These are phyloP conservation scores for Wickerhamiella domercqiae DNA, from an alignment of 805 yeast genomes.

Conservation along the genomic window DNA sequence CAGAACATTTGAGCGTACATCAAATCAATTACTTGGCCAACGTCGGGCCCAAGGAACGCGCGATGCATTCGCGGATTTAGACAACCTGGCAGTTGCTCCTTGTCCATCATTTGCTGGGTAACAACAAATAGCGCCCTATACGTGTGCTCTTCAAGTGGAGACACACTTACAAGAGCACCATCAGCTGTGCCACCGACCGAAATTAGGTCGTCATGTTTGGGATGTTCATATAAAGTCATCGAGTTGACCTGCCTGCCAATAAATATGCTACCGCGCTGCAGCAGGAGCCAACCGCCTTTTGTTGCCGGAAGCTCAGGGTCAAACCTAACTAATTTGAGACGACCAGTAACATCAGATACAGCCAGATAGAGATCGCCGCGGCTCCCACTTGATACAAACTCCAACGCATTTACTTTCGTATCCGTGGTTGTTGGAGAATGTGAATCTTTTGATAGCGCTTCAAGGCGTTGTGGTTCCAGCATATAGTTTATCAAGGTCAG, in stretches of 20 bases:
- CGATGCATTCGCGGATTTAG: slow-evolving; percentile 46
- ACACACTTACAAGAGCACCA: slow-evolving; percentile 61
- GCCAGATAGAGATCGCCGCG: slow-evolving; percentile 47
- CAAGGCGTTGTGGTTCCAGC: slow-evolving; percentile 85
- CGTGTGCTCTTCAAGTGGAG: slow-evolving; percentile 58
- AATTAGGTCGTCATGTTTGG: slow-evolving; percentile 25
- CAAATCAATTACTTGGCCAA: slow-evolving; percentile 20
- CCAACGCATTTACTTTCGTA: slow-evolving; percentile 62
- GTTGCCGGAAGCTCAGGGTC: slow-evolving; percentile 88
- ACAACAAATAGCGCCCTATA: slow-evolving; percentile 71
- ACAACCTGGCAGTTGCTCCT: slow-evolving; percentile 58
- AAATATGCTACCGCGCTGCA: slow-evolving; percentile 56
- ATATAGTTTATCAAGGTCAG: slow-evolving; percentile 78
- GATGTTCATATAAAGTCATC: slow-evolving; percentile 20
- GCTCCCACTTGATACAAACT: slow-evolving; percentile 20
- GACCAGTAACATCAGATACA: slow-evolving; percentile 51
- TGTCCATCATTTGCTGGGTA: slow-evolving; percentile 76
- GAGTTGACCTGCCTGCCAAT: slow-evolving; percentile 35
- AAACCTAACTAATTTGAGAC: slow-evolving; percentile 61
- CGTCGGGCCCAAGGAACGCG: slow-evolving; percentile 6
- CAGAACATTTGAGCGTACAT: slow-evolving; percentile 18
- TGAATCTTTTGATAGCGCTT: slow-evolving; percentile 61
- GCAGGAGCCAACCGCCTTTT: slow-evolving; percentile 57
- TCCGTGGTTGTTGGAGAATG: slow-evolving; percentile 29
- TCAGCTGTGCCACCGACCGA: slow-evolving; percentile 60